Evolutionary conservation across 495 filamentous ascomycete genomes (phyloP).

Genomic region (Pseudoneurospora amorphoporcata): DNA sequence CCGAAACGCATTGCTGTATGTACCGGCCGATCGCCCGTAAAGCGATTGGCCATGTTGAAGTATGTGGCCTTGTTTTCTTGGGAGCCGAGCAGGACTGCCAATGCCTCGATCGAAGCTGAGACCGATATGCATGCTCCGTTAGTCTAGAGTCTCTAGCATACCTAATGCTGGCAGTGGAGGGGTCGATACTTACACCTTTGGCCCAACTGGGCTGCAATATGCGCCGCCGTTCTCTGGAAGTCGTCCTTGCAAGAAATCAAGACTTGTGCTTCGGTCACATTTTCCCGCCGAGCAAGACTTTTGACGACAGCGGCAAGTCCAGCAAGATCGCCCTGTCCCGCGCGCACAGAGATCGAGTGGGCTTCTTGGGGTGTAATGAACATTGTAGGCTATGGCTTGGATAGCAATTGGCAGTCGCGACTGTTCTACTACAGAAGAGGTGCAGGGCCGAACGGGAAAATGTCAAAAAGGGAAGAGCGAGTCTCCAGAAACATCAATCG

Average conservation of each 20-base stretch:
- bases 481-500: neutral
- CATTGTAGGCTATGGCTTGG: conserved; percentile 6
- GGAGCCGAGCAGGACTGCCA: conserved; percentile 11
- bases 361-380: conserved; percentile 13
- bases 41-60: conserved; percentile 25
- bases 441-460: neutral
- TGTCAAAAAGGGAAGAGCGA: neutral
- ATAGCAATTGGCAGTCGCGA: neutral
- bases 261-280: conserved; percentile 8
- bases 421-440: neutral
- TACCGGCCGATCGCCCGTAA: conserved; percentile 18
- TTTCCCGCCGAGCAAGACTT: conserved; percentile 14
- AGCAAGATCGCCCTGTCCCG: conserved; percentile 15
- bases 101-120: conserved; percentile 17
- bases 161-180: no score
- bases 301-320: conserved; percentile 9
- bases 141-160: neutral
- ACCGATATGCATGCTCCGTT: neutral
- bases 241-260: conserved; percentile 20
- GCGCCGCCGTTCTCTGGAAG: conserved; percentile 21
- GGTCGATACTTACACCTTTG: conserved; percentile 6
- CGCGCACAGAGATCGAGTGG: conserved; percentile 16
- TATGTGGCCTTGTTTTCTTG: conserved; percentile 7
- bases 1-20: conserved; percentile 23
- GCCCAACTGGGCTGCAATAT: conserved; percentile 20